Conservation (phyloP, 257 asterid species). For the Rehmannia glutinosa region DNA sequence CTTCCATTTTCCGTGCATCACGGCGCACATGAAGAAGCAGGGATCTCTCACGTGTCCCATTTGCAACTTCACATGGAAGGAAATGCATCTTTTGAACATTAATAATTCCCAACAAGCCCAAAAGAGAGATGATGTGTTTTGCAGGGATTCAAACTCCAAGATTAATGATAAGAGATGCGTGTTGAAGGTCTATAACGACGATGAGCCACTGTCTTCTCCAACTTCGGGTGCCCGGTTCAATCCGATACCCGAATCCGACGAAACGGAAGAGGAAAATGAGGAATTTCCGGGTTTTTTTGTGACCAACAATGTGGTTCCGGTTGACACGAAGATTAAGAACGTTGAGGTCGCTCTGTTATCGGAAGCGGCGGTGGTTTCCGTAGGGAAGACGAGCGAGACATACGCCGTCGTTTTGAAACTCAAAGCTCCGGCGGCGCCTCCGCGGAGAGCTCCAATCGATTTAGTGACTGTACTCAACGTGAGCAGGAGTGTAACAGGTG, state of each 20-base stretch:
- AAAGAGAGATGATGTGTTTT: neutral
- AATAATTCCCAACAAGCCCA: neutral
- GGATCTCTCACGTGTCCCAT: slow-evolving; percentile 66
- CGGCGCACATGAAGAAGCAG: slow-evolving; percentile 63
- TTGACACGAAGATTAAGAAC: slow-evolving; percentile 13
- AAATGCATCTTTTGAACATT: slow-evolving; percentile 44
- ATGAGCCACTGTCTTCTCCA: slow-evolving; percentile 82
- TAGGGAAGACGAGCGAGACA: slow-evolving; percentile 60
- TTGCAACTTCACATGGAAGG: slow-evolving; percentile 71
- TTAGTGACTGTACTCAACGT: slow-evolving; percentile 79
- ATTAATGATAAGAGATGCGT: slow-evolving; percentile 15
- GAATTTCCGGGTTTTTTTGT: slow-evolving; percentile 81
- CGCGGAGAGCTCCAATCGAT: slow-evolving; percentile 69
- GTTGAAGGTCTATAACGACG: slow-evolving; percentile 83
- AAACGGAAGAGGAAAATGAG: slow-evolving; percentile 59
- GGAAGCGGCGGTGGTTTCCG: slow-evolving; percentile 73
- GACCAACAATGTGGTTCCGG: slow-evolving; percentile 20
- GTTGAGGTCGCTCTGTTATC: slow-evolving; percentile 57
- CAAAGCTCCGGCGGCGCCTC: slow-evolving; percentile 54
- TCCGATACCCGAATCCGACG: slow-evolving; percentile 88
- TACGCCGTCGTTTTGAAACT: slow-evolving; percentile 66
- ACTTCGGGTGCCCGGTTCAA: slow-evolving; percentile 64
- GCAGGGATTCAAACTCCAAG: slow-evolving; percentile 4
- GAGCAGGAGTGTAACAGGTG: slow-evolving; percentile 48
- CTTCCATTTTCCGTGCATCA: slow-evolving; percentile 90